Conservation (phyloP, 1,284 basidiomycete genomes). For the Schizopora paradoxa region DNA sequence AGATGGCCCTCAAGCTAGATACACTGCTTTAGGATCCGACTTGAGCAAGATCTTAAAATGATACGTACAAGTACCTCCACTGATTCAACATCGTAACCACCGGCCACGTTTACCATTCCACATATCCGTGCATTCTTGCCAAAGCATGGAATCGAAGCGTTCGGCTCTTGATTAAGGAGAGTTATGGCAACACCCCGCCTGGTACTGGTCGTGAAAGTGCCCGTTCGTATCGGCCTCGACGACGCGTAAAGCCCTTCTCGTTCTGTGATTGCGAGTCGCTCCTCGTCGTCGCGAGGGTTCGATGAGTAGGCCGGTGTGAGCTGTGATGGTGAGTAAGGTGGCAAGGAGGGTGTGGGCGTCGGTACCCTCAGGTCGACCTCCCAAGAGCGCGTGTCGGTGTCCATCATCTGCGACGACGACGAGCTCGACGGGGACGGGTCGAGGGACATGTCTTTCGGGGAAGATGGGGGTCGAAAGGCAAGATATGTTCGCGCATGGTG, state of each 20-base stretch:
- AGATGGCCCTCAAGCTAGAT: constrained; percentile 49
- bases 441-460: no score
- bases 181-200: constrained; percentile 19
- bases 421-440: no score
- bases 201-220: constrained; percentile 19
- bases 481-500: no score
- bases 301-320: constrained; percentile 26
- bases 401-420: no score
- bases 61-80: constrained; percentile 22
- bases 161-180: constrained; percentile 22
- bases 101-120: constrained; percentile 22
- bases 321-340: constrained; percentile 25
- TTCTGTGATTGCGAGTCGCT: constrained; percentile 24
- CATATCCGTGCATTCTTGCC: constrained; percentile 19
- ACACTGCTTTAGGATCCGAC: constrained; percentile 6
- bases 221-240: constrained; percentile 12
- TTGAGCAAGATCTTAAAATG: background rate
- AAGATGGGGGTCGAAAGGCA: no score
- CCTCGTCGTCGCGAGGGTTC: constrained; percentile 24
- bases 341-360: constrained; percentile 7
- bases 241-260: constrained; percentile 12
- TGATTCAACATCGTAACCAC: constrained; percentile 12
- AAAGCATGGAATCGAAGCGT: constrained; percentile 21
- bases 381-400: no score
- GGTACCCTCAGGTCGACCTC: no score